Conservation (phyloP, 1,139 yeast genomes). For the Diutina sp. region DNA sequence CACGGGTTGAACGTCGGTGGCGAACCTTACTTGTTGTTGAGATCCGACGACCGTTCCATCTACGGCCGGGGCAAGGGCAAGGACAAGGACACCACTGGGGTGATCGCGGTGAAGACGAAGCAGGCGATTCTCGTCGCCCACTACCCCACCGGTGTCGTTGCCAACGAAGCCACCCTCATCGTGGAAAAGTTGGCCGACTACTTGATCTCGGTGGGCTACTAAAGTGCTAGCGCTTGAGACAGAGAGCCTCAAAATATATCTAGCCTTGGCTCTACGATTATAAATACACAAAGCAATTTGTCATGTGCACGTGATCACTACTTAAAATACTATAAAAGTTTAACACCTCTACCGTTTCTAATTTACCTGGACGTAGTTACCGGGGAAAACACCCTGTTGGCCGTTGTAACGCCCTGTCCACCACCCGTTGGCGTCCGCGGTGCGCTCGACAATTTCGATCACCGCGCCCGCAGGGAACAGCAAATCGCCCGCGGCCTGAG, state of each 20-base stretch:
- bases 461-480: conserved; percentile 79
- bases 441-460: conserved; percentile 67
- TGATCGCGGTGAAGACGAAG: conserved; percentile 82
- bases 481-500: conserved; percentile 85
- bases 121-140: conserved; percentile 92
- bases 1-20: conserved; percentile 79
- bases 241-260: too few species aligned
- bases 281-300: background rate
- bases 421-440: conserved; percentile 81
- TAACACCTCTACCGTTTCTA: background rate
- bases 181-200: conserved; percentile 95
- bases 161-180: conserved; percentile 90
- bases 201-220: conserved; percentile 77
- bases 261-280: background rate
- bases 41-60: conserved; percentile 86
- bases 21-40: conserved; percentile 75
- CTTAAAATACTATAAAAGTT: background rate
- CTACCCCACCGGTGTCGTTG: conserved; percentile 80
- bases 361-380: conserved; percentile 69
- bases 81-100: conserved; percentile 63
- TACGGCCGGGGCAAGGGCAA: conserved; percentile 50
- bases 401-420: conserved; percentile 95
- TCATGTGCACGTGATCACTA: background rate
- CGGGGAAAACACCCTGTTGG: conserved; percentile 85
- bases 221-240: background rate